These are phyloP conservation scores for Trypanosoma scelopori DNA, from an alignment of 208 protist genomes.

Conservation along the genomic window DNA sequence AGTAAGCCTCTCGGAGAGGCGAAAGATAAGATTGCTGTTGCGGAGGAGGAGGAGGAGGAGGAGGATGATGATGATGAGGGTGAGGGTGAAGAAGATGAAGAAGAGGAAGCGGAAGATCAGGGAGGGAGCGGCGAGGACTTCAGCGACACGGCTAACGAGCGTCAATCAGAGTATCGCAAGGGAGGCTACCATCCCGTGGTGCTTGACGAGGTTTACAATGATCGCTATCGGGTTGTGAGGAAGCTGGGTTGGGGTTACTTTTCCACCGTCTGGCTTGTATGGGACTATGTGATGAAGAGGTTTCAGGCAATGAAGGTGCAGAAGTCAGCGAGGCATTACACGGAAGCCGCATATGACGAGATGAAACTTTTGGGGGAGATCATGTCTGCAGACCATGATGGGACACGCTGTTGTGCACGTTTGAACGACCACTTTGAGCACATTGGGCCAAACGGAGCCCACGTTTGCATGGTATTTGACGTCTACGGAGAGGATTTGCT, in stretches of 20 bases:
- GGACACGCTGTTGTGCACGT: constrained; percentile 64
- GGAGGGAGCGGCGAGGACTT: constrained; percentile 75
- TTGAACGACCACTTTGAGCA: constrained; percentile 92
- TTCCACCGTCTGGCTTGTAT: constrained; percentile 98
- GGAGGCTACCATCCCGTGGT: constrained; percentile 97
- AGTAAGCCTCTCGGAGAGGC: constrained; percentile 23
- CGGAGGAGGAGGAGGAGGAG: constrained; percentile 42
- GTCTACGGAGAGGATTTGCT: constrained; percentile 96
- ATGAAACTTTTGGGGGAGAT: constrained; percentile 82
- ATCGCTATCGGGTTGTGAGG: constrained; percentile 91
- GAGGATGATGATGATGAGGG: constrained; percentile 4
- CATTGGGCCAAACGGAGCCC: constrained; percentile 80
- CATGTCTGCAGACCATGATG: constrained; percentile 75
- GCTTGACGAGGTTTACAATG: constrained; percentile 93
- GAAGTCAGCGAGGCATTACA: constrained; percentile 78
- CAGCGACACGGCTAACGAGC: constrained; percentile 87
- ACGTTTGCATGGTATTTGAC: constrained; percentile 98
- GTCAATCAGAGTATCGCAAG: constrained; percentile 81
- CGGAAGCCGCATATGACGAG: constrained; percentile 81
- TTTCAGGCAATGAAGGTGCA: constrained; percentile 86
- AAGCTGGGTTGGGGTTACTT: constrained; percentile 99
- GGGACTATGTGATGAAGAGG: constrained; percentile 94
- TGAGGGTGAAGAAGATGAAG: constrained; percentile 35
- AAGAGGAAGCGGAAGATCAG: constrained; percentile 37
- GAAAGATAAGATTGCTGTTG: no score